Evolutionary conservation across 371 early-diverging fungal genomes (phyloP), one percentile per base, ranked within the genome.

Genomic region (Thermomucor indicae-seudaticae): DNA sequence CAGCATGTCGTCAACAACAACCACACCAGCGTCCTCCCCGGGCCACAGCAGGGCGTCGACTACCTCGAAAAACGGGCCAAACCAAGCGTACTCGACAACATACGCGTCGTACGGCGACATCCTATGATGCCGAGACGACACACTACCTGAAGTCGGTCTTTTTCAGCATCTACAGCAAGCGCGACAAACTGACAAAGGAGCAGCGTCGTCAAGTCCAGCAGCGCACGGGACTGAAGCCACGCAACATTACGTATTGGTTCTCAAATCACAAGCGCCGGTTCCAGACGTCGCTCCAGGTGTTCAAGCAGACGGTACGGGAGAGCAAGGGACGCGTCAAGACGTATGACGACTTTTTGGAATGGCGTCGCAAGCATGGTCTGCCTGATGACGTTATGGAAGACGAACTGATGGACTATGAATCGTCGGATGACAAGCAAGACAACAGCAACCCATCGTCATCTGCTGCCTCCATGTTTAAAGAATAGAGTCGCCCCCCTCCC

Each of bases 231-330:
- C 47, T 75, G 0, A 67, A 67, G 29, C 70, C 69, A 28, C 53
- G 75, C 4, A 75, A 71, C 17, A 71, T 75, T 35, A 75, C 75
- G 2, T 75, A 75, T 28, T 75, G 75, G 75, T 75, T 75, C 34
- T 66, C 69, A 12, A 75, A 75, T 48, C 75, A 71, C 24, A 75
- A 75, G 24, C 62, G 75, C 11, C 57, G 75, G 10, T 71, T 69
- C 40, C 67, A 63, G 25, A 45, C 41, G 1, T 56, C 67, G 0
- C 49, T 75, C 7, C 7, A 30, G 14, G 51, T 58, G 1, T 75
- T 61, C 39, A 62, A 51, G 53, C 50, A 65, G 17, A 45, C 60
- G 7, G 58, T 65, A 0, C 29, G 50, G 22, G 53, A 64, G 27
- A 65, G 57, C 17, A 27, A 53, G 7, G 67, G 69, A 0, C 14